Percentiles rank a stretch among this genome's conserved stretches.
Conservation (phyloP, 2,329 filamentous ascomycete genomes). For the Fusarium globosum region DNA sequence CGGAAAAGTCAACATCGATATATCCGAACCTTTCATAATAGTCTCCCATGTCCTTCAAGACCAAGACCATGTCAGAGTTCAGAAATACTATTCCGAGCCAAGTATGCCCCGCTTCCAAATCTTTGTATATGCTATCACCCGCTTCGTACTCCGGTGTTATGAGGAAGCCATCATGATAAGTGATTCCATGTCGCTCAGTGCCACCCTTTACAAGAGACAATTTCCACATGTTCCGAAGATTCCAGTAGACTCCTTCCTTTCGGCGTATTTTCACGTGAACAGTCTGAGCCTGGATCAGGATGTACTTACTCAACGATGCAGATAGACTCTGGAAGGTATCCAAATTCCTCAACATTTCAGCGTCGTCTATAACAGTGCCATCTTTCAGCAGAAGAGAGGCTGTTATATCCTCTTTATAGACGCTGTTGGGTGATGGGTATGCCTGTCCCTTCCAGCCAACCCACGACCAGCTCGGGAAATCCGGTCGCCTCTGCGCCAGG, state of each 20-base stretch:
- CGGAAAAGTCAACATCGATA: neutral
- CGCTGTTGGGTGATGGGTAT: neutral
- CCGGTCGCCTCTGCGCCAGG: neutral
- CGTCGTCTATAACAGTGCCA: neutral
- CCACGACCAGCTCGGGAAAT: neutral
- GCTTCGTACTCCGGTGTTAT: neutral
- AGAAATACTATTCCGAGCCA: neutral
- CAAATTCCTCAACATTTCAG: neutral
- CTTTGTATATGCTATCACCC: neutral
- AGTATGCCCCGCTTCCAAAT: neutral
- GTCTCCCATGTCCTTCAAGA: neutral
- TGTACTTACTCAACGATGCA: neutral
- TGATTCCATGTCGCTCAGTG: neutral
- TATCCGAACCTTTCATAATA: neutral
- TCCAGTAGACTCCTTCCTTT: neutral
- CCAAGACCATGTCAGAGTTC: neutral
- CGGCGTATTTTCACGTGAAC: neutral
- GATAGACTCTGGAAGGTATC: neutral
- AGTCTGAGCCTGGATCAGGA: neutral
- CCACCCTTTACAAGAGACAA: neutral
- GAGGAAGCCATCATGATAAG: neutral
- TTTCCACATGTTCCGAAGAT: neutral
- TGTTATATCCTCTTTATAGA: neutral
- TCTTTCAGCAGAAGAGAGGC: neutral
- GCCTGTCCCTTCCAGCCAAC: neutral